Conservation (phyloP, 768 basidiomycete genomes). For the Boletus fagicola region DNA sequence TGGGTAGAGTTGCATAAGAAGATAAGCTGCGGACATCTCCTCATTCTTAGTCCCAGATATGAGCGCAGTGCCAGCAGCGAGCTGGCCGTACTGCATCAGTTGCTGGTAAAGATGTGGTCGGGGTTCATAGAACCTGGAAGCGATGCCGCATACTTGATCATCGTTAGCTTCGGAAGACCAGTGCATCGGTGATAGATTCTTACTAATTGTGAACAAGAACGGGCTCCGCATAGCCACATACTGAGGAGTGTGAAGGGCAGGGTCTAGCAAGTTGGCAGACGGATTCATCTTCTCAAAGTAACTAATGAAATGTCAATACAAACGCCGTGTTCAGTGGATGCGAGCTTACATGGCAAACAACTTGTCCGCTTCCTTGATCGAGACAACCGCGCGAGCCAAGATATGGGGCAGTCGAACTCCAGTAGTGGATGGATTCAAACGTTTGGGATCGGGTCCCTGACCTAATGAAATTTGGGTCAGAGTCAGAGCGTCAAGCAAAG, state of each 20-base stretch:
- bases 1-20: slow-evolving; percentile 73
- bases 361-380: slow-evolving; percentile 62
- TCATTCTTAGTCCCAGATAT: slow-evolving; percentile 77
- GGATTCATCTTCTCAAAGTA: slow-evolving; percentile 79
- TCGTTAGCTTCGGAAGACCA: slow-evolving; percentile 6
- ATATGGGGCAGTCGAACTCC: slow-evolving; percentile 63
- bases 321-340: neutral
- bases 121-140: slow-evolving; percentile 75
- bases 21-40: slow-evolving; percentile 83
- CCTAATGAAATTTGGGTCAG: slow-evolving; percentile 30
- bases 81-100: slow-evolving; percentile 72
- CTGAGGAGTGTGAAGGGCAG: slow-evolving; percentile 80
- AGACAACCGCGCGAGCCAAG: slow-evolving; percentile 60
- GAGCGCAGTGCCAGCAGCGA: slow-evolving; percentile 73
- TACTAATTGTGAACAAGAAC: slow-evolving; percentile 89
- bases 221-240: slow-evolving; percentile 80
- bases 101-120: slow-evolving; percentile 68
- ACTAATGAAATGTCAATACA: slow-evolving; percentile 36
- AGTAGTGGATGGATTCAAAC: slow-evolving; percentile 36
- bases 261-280: slow-evolving; percentile 77
- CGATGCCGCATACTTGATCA: slow-evolving; percentile 74
- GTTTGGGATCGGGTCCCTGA: slow-evolving; percentile 41
- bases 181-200: slow-evolving; percentile 35
- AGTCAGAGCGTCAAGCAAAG: neutral
- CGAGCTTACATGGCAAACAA: slow-evolving; percentile 65